phyloP scores from a whole-genome alignment of 1,284 basidiomycete genomes.

The Porodaedalea pini region DNA sequence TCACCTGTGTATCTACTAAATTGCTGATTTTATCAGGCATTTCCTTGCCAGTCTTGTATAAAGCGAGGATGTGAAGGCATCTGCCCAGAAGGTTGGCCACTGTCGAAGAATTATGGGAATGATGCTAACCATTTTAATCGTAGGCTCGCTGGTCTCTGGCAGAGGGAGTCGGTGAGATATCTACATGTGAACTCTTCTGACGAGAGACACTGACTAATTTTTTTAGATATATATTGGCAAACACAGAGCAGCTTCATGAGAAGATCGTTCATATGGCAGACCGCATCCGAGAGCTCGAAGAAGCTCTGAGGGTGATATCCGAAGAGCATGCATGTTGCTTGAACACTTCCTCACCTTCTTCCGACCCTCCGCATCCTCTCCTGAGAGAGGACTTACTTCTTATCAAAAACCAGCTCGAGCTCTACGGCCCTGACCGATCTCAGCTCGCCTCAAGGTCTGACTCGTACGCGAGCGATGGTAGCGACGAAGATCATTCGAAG shows the following conservation, averaged over 20 bases:
- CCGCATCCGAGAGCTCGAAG: slow-evolving; percentile 21
- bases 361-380: slow-evolving; percentile 23
- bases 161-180: slow-evolving; percentile 15
- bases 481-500: background rate
- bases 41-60: slow-evolving; percentile 18
- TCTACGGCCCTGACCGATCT: slow-evolving; percentile 10
- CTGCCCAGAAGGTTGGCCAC: slow-evolving; percentile 17
- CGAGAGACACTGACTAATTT: background rate
- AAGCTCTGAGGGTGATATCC: slow-evolving; percentile 11
- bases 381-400: slow-evolving; percentile 26
- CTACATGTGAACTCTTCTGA: background rate
- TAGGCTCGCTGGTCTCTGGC: slow-evolving; percentile 17
- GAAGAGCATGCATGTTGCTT: slow-evolving; percentile 8
- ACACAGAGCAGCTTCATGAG: slow-evolving; percentile 27
- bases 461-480: background rate
- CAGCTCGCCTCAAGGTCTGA: background rate
- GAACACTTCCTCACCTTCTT: background rate
- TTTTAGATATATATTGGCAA: slow-evolving; percentile 24
- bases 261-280: slow-evolving; percentile 23
- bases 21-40: slow-evolving; percentile 8
- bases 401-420: slow-evolving; percentile 22
- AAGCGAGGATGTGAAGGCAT: slow-evolving; percentile 20
- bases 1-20: background rate
- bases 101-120: background rate
- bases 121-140: background rate